Percentiles rank a stretch among this genome's conserved stretches.
Evolutionary conservation across 2,329 filamentous ascomycete species (phyloP).

Genomic region (Penicillium polonicum): DNA sequence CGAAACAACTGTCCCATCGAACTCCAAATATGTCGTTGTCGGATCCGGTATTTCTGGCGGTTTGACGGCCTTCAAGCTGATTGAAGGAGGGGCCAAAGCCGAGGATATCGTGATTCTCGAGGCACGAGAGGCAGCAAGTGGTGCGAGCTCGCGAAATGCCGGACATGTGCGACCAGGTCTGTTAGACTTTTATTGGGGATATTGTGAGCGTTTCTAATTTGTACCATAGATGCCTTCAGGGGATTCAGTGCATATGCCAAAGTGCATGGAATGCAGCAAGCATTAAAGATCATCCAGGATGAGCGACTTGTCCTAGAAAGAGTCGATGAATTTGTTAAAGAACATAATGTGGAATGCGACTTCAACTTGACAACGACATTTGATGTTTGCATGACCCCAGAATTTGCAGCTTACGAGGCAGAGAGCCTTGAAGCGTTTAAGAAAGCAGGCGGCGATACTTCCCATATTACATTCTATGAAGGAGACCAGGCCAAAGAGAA

Average conservation of each 20-base stretch:
- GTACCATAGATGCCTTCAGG: constrained; percentile 44
- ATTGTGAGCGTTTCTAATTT: not conserved
- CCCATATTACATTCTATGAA: constrained; percentile 42
- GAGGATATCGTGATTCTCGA: constrained; percentile 24
- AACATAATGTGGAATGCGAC: constrained; percentile 46
- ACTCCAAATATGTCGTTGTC: constrained; percentile 18
- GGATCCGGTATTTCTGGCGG: constrained; percentile 24
- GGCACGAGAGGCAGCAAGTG: constrained; percentile 24
- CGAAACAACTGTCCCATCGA: constrained; percentile 2
- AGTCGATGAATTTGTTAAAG: constrained; percentile 44
- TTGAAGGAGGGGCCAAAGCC: constrained; percentile 15
- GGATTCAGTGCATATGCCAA: constrained; percentile 48
- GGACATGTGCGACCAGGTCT: constrained; percentile 27
- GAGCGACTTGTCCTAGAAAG: constrained; percentile 44
- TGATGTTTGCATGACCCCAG: constrained; percentile 50
- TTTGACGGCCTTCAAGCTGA: constrained; percentile 19
- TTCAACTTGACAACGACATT: constrained; percentile 50
- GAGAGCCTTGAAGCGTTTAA: constrained; percentile 41
- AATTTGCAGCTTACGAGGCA: constrained; percentile 48
- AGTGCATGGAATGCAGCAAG: constrained; percentile 46
- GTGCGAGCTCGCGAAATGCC: constrained; percentile 26
- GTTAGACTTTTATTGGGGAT: not conserved
- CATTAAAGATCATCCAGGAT: constrained; percentile 48
- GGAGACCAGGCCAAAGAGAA: constrained; percentile 41
- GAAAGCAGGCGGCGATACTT: constrained; percentile 46